Base-by-base conservation (phyloP, 306 rosid genomes). In the Casuarina equisetifolia region DNA sequence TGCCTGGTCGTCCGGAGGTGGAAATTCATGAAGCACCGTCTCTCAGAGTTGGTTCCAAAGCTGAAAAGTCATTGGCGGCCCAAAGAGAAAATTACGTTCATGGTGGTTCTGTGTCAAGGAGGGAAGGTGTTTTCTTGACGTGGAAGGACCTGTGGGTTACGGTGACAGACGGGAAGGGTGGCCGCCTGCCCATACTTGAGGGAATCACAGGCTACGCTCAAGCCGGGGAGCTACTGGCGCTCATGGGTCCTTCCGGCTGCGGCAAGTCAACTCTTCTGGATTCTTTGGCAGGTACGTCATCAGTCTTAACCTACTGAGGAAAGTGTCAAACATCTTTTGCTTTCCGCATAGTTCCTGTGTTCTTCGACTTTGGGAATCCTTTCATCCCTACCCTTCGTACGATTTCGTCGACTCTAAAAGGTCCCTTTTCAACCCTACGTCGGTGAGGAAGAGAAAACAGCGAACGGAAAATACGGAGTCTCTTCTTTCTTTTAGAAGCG, bases 241-340 rank as follows among this genome's bases (percentile, higher is more conserved):
- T 92, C 13, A 90, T 92, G 94, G 97, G 97, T 43, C 95, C 93
- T 78, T 90, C 95, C 57, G 93, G 97, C 19, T 90, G 63, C 70
- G 95, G 95, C 67, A 92, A 92, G 45, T 84, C 93, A 0, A 88
- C 93, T 9, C 92, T 92, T 74, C 83, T 92, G 77, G 97, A 92
- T 79, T 76, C 93, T n/a, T 74, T 92, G 77, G 91, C 91, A 72
- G 95, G 94, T 82, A 35, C 32, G 20, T 44, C 32, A 25, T 25
- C 32, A 25, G 0, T 25, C 32, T 25, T 25, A 25, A 25, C 32
- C 32, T 25, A 0, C 32, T 25, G 32, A 0, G 32, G 32, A 25
- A 25, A 25, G 32, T 25, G 32, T 25, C 32, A 25, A 25, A 25
- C 32, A 25, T 25, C 32, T 25, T 25, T 25, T 25, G 32, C 32